Evolutionary conservation across 1,284 basidiomycete genomes (phyloP).

Genomic region (Microbotryum scabiosae): DNA sequence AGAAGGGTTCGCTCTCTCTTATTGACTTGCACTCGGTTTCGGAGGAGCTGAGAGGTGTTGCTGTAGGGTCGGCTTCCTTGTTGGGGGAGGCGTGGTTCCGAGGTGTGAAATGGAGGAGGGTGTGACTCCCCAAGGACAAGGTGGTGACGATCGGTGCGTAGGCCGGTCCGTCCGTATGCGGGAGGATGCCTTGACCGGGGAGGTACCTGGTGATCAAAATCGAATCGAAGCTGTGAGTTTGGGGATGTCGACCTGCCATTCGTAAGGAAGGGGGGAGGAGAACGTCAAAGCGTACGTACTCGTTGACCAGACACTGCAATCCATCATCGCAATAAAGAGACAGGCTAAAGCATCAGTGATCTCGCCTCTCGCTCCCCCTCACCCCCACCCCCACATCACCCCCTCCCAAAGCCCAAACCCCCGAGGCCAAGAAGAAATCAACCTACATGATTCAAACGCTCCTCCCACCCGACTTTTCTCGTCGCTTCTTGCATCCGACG

Average conservation of each 20-base stretch:
- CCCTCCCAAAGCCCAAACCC: too few relatives aligned
- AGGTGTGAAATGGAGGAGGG: constrained; percentile 74
- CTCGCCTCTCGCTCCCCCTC: too few relatives aligned
- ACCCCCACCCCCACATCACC: too few relatives aligned
- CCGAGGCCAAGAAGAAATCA: too few relatives aligned
- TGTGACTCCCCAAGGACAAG: constrained; percentile 72
- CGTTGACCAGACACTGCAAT: constrained; percentile 27
- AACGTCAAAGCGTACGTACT: constrained; percentile 8
- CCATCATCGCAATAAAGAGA: not conserved
- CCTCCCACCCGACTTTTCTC: not conserved
- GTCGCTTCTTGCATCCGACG: constrained; percentile 31
- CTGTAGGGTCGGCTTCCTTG: not conserved
- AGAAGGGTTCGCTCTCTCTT: constrained; percentile 38
- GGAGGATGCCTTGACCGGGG: constrained; percentile 88
- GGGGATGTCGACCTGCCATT: too few relatives aligned
- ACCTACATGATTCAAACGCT: constrained; percentile 23
- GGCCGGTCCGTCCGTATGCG: constrained; percentile 83
- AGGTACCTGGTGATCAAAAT: constrained; percentile 47
- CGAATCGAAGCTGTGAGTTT: too few relatives aligned
- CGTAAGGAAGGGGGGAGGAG: too few relatives aligned
- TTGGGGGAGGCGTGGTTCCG: constrained; percentile 32
- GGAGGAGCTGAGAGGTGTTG: not conserved
- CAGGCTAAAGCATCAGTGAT: not conserved
- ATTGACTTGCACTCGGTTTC: too few relatives aligned
- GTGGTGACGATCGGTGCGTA: constrained; percentile 85